Conservation (phyloP, 75 land plant genomes). For the Picea sitchensis region DNA sequence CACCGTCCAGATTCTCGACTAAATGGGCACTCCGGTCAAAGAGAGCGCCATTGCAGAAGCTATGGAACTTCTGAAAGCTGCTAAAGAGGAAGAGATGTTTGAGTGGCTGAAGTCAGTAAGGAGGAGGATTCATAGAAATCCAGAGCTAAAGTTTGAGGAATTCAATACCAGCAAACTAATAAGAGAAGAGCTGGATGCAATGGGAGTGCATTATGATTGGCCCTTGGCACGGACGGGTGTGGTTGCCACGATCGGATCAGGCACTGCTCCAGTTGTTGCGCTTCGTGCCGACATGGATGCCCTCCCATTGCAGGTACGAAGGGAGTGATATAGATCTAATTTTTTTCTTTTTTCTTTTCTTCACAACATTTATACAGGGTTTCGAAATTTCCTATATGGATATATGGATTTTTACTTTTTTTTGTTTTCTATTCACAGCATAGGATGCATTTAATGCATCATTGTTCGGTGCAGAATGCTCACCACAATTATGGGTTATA, state of each 20-base stretch:
- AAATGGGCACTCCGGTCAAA: no score
- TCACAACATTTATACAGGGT: no score
- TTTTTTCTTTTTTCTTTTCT: no score
- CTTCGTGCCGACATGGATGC: conserved; percentile 91
- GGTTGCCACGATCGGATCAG: conserved; percentile 59
- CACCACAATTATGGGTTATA: no score
- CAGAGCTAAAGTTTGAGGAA: conserved; percentile 69
- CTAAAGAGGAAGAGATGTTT: conserved; percentile 33
- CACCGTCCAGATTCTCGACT: no score
- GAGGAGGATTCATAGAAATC: conserved; percentile 60
- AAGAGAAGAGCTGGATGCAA: conserved; percentile 50
- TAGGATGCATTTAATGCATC: no score
- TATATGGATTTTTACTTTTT: no score
- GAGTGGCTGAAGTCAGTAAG: conserved; percentile 53
- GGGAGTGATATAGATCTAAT: no score
- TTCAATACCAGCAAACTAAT: conserved; percentile 56
- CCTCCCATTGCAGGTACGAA: conserved; percentile 63
- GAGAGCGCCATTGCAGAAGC: no score
- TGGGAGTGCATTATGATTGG: conserved; percentile 53
- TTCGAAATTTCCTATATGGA: no score
- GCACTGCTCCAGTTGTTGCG: conserved; percentile 43
- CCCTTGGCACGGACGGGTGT: conserved; percentile 74
- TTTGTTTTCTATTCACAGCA: no score
- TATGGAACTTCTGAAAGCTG: conserved; percentile 25
- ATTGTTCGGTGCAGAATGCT: no score